Evolutionary conservation across 805 yeast species (phyloP), one percentile per base, ranked within the genome.

Genomic region (Clavispora fructus): DNA sequence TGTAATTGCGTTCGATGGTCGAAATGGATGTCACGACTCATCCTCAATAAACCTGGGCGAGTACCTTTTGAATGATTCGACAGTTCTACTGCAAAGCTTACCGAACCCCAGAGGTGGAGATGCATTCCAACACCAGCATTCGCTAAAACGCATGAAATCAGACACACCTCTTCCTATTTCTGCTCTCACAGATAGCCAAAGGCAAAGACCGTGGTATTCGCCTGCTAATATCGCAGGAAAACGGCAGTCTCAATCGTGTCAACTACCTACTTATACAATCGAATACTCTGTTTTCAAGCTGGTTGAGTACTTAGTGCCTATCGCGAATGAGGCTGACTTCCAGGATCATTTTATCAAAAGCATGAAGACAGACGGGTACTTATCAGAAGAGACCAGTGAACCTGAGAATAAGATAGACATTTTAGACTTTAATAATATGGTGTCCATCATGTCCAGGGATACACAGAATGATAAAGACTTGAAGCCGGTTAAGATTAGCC

Each of bases 241-340:
- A 7, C 13, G 7, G 10, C 10, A 7, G 6, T n/a, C 7, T 4
- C 8, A 9, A 2, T 6, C 17, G 1, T 13, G 10, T n/a, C 9
- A 31, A 31, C 17, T 2, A 4, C 35, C 37, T 6, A 11, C 1
- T 16, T 66, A 69, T 59, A 76, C 75, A 45, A 80, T 80, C 28
- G 77, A 76, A 48, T 79, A 78, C 53, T 75, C 83, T 2, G 84
- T 80, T 4, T 80, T 80, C 59, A 69, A 68, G 53, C 68, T 79
- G 3, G 26, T 59, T 8, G 46, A 51, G 2, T 40, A 48, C n/a
- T 16, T 59, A 8, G 47, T 42, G 1, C 48, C 45, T 7, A 52
- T 65, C n/a, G 42, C 46, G 11, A 40, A 50, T 27, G 58, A 51
- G 13, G 32, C 42, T 7, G 65, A 64, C 31, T 35, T 56, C 13